A percentile compares a stretch with the other conserved stretches of the same genome.
Evolutionary conservation across 176 grass and related monocot species (phyloP).

Genomic region (Poa pratensis): DNA sequence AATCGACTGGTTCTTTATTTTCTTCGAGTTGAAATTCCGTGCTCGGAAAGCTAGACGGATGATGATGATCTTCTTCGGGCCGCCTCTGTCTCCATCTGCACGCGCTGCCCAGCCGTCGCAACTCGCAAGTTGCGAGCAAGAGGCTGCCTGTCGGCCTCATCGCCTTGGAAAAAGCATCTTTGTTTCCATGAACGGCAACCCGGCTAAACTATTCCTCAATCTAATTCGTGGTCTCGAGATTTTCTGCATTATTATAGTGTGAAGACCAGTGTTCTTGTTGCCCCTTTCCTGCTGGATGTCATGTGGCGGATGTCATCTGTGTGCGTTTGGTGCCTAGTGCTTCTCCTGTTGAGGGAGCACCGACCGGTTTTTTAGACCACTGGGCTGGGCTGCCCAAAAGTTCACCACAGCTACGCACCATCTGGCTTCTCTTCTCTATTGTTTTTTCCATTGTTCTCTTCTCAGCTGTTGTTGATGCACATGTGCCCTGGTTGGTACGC

Average conservation of each 20-base stretch:
- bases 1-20: neutral
- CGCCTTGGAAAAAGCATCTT: slow-evolving; percentile 31
- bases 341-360: slow-evolving; percentile 1
- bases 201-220: neutral
- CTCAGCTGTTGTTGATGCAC: neutral
- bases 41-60: slow-evolving; percentile 5
- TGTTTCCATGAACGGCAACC: slow-evolving; percentile 2
- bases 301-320: neutral
- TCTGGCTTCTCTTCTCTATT: neutral
- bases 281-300: slow-evolving; percentile 16
- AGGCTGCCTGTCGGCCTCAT: slow-evolving; percentile 15
- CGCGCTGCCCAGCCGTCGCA: neutral
- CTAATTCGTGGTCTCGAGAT: slow-evolving; percentile 15
- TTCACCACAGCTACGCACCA: slow-evolving; percentile 12
- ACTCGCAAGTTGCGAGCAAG: slow-evolving; percentile 8
- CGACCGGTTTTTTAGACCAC: neutral
- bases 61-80: slow-evolving; percentile 26
- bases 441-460: neutral
- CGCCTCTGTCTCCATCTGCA: slow-evolving; percentile 2
- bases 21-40: neutral
- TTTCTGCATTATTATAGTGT: neutral
- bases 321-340: slow-evolving; percentile 2
- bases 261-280: neutral
- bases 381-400: neutral
- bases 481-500: neutral